These are phyloP conservation scores for Phytophthora vignae DNA, from an alignment of 352 stramenopile genomes.

Conservation along the genomic window DNA sequence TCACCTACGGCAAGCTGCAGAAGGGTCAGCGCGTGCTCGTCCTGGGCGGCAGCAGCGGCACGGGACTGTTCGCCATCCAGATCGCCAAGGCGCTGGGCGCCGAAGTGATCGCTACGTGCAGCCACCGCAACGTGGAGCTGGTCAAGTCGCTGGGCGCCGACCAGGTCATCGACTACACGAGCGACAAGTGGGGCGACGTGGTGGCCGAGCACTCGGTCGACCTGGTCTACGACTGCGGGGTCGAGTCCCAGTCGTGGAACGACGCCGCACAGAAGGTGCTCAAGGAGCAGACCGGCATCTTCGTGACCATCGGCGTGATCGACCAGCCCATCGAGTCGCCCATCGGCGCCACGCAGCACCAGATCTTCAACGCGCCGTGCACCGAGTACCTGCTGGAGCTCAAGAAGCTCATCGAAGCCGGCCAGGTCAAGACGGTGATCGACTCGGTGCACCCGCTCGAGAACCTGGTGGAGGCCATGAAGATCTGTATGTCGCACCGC, in stretches of 20 bases:
- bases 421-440: constrained; percentile 50
- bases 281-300: constrained; percentile 41
- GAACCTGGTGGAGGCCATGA: constrained; percentile 55
- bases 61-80: constrained; percentile 64
- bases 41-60: constrained; percentile 59
- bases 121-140: constrained; percentile 47
- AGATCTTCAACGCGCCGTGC: constrained; percentile 30
- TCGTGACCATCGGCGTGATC: constrained; percentile 45
- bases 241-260: constrained; percentile 45
- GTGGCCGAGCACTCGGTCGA: constrained; percentile 11
- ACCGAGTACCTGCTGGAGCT: constrained; percentile 29
- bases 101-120: constrained; percentile 44
- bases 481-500: constrained; percentile 58
- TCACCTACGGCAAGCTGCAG: constrained; percentile 39
- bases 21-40: constrained; percentile 51
- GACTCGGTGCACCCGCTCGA: constrained; percentile 64
- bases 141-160: constrained; percentile 60
- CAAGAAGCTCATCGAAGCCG: constrained; percentile 41
- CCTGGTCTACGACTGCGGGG: constrained; percentile 10
- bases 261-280: constrained; percentile 44
- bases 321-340: constrained; percentile 55
- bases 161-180: constrained; percentile 61
- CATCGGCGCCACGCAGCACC: constrained; percentile 48
- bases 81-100: constrained; percentile 57
- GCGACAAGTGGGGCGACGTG: constrained; percentile 51